Conservation (phyloP, 805 yeast genomes). For the Saturnispora zaruensis region DNA sequence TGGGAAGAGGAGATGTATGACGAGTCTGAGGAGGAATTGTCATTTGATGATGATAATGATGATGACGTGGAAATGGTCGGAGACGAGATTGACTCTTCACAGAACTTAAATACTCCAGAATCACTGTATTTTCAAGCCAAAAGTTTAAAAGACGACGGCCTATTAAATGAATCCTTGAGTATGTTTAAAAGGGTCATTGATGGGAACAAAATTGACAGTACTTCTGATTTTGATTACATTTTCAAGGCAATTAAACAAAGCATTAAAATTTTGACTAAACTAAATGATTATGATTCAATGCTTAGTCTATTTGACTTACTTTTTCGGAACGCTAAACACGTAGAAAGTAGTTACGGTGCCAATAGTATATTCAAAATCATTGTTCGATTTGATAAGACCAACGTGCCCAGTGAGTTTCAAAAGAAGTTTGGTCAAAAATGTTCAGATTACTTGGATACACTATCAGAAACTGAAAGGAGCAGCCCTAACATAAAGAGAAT, state of each 20-base stretch:
- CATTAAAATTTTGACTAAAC: conserved; percentile 22
- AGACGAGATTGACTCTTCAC: conserved; percentile 9
- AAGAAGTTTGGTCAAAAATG: conserved; percentile 18
- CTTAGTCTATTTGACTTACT: conserved; percentile 15
- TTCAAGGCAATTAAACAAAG: conserved; percentile 30
- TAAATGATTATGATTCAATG: conserved; percentile 13
- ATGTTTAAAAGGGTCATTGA: conserved; percentile 19
- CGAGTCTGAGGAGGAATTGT: conserved; percentile 28
- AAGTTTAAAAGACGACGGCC: conserved; percentile 27
- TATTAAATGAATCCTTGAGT: conserved; percentile 19
- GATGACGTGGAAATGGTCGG: conserved; percentile 13
- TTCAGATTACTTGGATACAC: conserved; percentile 11
- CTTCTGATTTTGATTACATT: conserved; percentile 16
- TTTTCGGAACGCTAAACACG: conserved; percentile 15
- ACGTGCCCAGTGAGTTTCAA: conserved; percentile 15
- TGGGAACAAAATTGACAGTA: background rate
- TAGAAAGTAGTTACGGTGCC: conserved; percentile 22
- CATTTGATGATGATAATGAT: conserved; percentile 26
- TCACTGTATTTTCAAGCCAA: conserved; percentile 28
- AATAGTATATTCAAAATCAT: conserved; percentile 27
- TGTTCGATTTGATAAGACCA: conserved; percentile 21
- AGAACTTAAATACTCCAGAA: conserved; percentile 15
- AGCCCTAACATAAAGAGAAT: conserved; percentile 29
- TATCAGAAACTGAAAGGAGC: conserved; percentile 7
- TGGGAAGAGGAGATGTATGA: conserved; percentile 33